Base-by-base conservation (phyloP, 2,329 filamentous ascomycete genomes). In the Ophiostoma quercus region DNA sequence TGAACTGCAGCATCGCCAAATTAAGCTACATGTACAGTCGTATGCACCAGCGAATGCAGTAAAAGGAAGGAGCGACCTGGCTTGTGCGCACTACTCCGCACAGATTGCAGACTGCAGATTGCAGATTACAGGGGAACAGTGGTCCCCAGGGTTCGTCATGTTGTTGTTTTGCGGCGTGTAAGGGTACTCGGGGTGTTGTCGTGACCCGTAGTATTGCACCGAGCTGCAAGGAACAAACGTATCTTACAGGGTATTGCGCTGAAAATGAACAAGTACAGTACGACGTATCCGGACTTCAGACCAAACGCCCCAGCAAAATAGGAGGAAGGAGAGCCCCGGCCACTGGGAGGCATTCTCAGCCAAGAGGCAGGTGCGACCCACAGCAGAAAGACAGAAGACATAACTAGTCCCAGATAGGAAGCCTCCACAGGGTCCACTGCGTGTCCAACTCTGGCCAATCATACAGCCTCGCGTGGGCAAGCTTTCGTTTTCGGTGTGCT, bases 1-100 rank as follows among this genome's bases (percentile, higher is more conserved):
- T 71, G 69, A 71, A 66, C 43, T n/a, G 16, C 37, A 67, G 32
- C 67, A 71, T 71, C 67, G 69, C 67, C 63, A 71, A 68, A 67
- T 68, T 54, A 68, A 67, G 67, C 37, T 62, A 51, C 67, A 63
- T 65, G 51, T 25, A n/a, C 19, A 25, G 25, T 57, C 51, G 51
- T 57, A 57, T 57, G 51, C 51, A 22, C 41, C 47, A 57, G 51
- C n/a, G 16, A 32, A 57, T 57, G 37, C 63, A 66, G 34, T 8
- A 43, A 29, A 4, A 66, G 25, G 65, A 54, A 67, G 69, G 67
- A 67, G 62, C 60, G 60, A 62, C 67, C 62, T 57, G 32, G 69
- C 57, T 41, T 47, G 60, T 34, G 57, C 25, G 11, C 11, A 1
- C 29, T 62, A 37, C 62, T 65, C 62, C 62, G 62, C 34, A 65